Evolutionary conservation across 2,329 filamentous ascomycete species (phyloP).

Genomic region (Fusarium palustre): DNA sequence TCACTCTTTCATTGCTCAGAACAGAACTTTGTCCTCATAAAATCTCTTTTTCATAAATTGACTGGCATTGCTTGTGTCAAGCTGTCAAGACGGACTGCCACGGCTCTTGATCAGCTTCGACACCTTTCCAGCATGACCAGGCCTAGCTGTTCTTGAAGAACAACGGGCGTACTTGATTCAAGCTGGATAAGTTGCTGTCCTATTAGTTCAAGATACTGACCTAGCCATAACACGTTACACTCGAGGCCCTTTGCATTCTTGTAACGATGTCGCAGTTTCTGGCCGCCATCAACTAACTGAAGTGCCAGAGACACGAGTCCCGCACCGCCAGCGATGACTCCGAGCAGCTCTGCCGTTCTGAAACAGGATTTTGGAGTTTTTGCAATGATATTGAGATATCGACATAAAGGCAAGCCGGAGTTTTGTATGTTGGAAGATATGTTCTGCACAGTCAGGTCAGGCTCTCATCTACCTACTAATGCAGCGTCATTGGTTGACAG

Average conservation of each 20-base stretch:
- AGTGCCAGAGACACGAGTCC: constrained; percentile 23
- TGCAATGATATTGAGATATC: accelerated
- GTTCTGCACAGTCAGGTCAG: constrained; percentile 1
- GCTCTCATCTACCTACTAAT: not conserved
- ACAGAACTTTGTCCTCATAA: not conserved
- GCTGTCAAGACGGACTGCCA: not conserved
- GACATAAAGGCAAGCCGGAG: not conserved
- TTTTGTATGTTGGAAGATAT: accelerated
- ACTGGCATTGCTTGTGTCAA: not conserved
- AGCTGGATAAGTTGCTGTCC: not conserved
- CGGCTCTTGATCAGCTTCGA: not conserved
- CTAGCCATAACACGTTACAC: not conserved
- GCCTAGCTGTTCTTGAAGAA: constrained; percentile 8
- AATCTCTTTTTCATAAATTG: not conserved
- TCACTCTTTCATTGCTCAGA: constrained; percentile 13
- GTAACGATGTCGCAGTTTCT: constrained; percentile 8
- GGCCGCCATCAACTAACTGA: constrained; percentile 7
- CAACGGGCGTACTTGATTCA: not conserved
- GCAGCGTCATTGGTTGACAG: not conserved
- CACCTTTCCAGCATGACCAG: constrained; percentile 20
- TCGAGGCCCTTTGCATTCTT: not conserved
- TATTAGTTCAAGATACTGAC: not conserved
- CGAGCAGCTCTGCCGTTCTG: constrained; percentile 14
- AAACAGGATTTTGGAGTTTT: accelerated
- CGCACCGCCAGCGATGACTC: constrained; percentile 15